Conservation (phyloP, 768 basidiomycete genomes). For the Psilocybe cyanescens region DNA sequence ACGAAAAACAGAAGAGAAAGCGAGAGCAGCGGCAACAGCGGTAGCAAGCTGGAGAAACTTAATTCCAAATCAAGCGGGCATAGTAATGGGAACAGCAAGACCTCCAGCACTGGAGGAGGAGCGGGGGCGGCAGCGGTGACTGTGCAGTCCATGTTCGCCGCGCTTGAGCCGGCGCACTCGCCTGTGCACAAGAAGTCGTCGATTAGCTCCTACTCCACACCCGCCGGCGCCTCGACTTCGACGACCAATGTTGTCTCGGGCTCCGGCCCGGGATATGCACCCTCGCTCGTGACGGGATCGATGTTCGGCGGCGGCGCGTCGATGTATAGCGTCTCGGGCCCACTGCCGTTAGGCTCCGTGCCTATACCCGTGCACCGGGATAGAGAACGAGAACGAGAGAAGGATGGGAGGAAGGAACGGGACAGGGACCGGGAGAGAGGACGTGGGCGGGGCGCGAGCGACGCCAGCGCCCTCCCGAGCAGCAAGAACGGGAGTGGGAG, state of each 20-base stretch:
- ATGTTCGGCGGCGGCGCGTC: constrained; percentile 6
- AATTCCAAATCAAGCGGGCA: constrained; percentile 12
- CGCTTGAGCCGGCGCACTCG: constrained; percentile 23
- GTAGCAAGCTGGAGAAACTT: constrained; percentile 14
- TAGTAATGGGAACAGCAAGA: neutral
- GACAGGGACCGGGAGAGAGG: neutral
- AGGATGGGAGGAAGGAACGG: no score
- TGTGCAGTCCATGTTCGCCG: constrained; percentile 22
- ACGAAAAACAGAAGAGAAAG: constrained; percentile 15
- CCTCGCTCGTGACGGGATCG: neutral
- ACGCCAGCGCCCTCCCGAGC: constrained; percentile 12
- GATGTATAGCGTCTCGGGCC: constrained; percentile 22
- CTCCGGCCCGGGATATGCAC: neutral
- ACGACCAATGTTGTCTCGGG: neutral
- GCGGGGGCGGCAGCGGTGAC: constrained; percentile 13
- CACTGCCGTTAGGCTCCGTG: constrained; percentile 22
- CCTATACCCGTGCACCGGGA: constrained; percentile 2
- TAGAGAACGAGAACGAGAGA: constrained; percentile 5
- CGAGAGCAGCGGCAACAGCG: constrained; percentile 10
- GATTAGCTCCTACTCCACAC: neutral
- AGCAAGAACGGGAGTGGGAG: neutral
- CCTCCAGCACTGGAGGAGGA: neutral
- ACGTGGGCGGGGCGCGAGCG: constrained; percentile 10
- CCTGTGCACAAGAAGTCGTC: constrained; percentile 12
- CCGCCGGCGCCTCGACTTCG: neutral